phyloP scores from a whole-genome alignment of 495 filamentous ascomycete species.

The Lasiosphaeris hirsuta region DNA sequence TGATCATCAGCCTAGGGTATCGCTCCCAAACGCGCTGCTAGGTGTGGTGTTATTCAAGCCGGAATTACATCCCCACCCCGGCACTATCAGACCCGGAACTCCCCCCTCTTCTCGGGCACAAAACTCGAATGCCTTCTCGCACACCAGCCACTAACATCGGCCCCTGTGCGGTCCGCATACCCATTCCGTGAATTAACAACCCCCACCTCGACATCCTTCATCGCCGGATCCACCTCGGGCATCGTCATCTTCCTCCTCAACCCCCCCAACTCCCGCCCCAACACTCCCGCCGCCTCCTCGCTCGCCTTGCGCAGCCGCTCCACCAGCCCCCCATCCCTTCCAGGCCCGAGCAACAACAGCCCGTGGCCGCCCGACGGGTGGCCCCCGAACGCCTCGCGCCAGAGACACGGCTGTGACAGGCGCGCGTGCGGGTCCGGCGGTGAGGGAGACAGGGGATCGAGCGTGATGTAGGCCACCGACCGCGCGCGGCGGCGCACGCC shows the following conservation, averaged over 20 bases:
- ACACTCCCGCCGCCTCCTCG: constrained; percentile 3
- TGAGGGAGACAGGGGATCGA: background rate
- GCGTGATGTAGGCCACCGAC: no score
- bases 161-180: background rate
- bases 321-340: background rate
- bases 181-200: background rate
- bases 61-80: background rate
- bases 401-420: constrained; percentile 18
- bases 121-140: background rate
- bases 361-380: constrained; percentile 5
- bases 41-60: background rate
- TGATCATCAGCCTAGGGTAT: no score
- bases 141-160: background rate
- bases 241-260: constrained; percentile 7
- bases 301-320: constrained; percentile 12
- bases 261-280: constrained; percentile 17
- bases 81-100: background rate
- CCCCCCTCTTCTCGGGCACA: background rate
- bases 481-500: constrained; percentile 5
- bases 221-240: background rate
- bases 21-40: background rate
- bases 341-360: background rate
- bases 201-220: constrained; percentile 6
- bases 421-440: constrained; percentile 4
- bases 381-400: constrained; percentile 12